These are phyloP conservation scores for Pseudocercospora ulei DNA, from an alignment of 2,329 filamentous ascomycete genomes.

Conservation along the genomic window DNA sequence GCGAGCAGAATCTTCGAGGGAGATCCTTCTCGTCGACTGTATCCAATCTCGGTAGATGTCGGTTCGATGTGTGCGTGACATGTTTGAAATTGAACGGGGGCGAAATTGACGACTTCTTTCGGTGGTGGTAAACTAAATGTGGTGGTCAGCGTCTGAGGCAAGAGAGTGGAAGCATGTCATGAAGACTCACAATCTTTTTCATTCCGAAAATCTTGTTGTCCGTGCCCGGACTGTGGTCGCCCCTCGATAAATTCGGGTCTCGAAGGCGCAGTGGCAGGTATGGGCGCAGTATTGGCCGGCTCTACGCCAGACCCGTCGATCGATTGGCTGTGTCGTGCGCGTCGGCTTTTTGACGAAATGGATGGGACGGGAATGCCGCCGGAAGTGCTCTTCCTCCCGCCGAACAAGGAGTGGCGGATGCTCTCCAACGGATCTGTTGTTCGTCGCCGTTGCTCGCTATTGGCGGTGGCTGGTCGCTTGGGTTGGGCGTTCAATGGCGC, in stretches of 20 bases:
- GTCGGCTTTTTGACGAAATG: constrained; percentile 11
- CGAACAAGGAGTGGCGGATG: constrained; percentile 26
- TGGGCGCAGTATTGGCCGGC: constrained; percentile 11
- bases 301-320: constrained; percentile 2
- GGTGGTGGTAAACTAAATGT: constrained; percentile 26
- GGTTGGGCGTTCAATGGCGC: constrained; percentile 10
- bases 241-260: constrained; percentile 4
- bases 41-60: constrained; percentile 47
- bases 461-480: constrained; percentile 18
- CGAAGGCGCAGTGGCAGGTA: constrained; percentile 16
- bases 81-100: constrained; percentile 57
- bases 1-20: constrained; percentile 46
- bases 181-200: constrained; percentile 22
- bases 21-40: constrained; percentile 45
- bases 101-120: constrained; percentile 47
- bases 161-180: too few relatives aligned
- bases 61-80: constrained; percentile 50
- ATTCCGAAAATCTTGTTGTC: constrained; percentile 12
- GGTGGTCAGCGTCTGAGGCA: background rate
- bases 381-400: constrained; percentile 14
- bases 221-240: constrained; percentile 11
- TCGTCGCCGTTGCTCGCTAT: constrained; percentile 18
- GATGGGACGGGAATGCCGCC: constrained; percentile 6
- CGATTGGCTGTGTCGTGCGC: constrained; percentile 15
- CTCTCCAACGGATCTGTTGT: constrained; percentile 24